A percentile compares a stretch with the other conserved stretches of the same genome.
phyloP scores from a whole-genome alignment of 257 asterid species.

The Linderniella brevidens region DNA sequence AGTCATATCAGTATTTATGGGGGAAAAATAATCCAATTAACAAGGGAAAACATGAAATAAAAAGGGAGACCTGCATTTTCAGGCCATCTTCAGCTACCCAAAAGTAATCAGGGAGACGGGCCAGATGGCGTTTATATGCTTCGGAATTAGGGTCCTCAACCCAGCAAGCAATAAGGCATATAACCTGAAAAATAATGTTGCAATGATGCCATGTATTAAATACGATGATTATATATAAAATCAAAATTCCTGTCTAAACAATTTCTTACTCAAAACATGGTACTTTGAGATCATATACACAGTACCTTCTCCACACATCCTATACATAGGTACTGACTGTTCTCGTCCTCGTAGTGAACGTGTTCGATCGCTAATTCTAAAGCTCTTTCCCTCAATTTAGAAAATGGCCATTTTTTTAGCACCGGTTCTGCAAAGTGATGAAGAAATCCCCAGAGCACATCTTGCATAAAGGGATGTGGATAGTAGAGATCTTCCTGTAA shows the following conservation, averaged over 20 bases:
- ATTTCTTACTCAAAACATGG: too few species aligned
- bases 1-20: too few species aligned
- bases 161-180: slow-evolving; percentile 33
- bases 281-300: slow-evolving; percentile 11
- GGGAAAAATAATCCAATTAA: too few species aligned
- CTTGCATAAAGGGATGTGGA: slow-evolving; percentile 44
- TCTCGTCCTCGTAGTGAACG: slow-evolving; percentile 38
- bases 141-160: slow-evolving; percentile 49
- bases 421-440: slow-evolving; percentile 30
- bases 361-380: slow-evolving; percentile 27
- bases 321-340: slow-evolving; percentile 30
- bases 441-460: slow-evolving; percentile 37
- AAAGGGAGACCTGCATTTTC: slow-evolving; percentile 14
- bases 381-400: slow-evolving; percentile 25
- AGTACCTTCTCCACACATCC: slow-evolving; percentile 39
- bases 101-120: slow-evolving; percentile 40
- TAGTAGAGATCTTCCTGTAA: slow-evolving; percentile 29
- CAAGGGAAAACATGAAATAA: too few species aligned
- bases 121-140: slow-evolving; percentile 31
- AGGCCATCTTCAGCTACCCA: slow-evolving; percentile 70
- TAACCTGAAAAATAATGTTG: too few species aligned
- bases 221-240: too few species aligned
- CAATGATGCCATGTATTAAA: too few species aligned
- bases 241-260: too few species aligned
- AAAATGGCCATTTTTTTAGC: slow-evolving; percentile 32